Percentiles rank a stretch among this genome's conserved stretches.
These are phyloP conservation scores for Ascochyta lentis DNA, from an alignment of 2,329 filamentous ascomycete genomes.

Conservation along the genomic window DNA sequence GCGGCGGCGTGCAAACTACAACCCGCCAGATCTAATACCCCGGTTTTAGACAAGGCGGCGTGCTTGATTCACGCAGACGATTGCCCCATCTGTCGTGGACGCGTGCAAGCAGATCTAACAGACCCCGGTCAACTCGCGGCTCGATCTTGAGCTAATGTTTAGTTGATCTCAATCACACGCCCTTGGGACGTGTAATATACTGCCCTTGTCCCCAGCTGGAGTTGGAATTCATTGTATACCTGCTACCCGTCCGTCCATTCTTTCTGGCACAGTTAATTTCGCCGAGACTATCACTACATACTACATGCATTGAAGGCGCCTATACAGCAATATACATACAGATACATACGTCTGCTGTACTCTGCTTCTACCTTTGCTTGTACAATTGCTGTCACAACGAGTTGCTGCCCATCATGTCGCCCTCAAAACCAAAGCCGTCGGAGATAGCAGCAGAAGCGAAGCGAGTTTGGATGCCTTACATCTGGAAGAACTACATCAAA, in stretches of 20 bases:
- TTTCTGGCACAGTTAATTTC: slow-evolving; percentile 2
- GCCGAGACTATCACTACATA: slow-evolving; percentile 11
- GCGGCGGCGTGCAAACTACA: slow-evolving; percentile 25
- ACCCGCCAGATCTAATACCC: slow-evolving; percentile 29
- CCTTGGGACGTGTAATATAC: slow-evolving; percentile 38
- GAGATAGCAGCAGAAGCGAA: slow-evolving; percentile 79
- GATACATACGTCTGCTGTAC: slow-evolving; percentile 2
- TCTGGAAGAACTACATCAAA: slow-evolving; percentile 63
- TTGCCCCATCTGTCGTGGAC: slow-evolving; percentile 38
- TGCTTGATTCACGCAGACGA: slow-evolving; percentile 37
- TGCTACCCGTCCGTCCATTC: slow-evolving; percentile 15
- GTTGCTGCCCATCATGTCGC: slow-evolving; percentile 56
- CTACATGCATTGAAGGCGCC: slow-evolving; percentile 15
- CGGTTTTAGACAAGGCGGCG: slow-evolving; percentile 31
- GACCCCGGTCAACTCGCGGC: slow-evolving; percentile 36
- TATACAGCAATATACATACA: slow-evolving; percentile 8
- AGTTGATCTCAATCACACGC: slow-evolving; percentile 40
- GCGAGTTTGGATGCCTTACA: slow-evolving; percentile 69
- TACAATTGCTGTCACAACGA: slow-evolving; percentile 9
- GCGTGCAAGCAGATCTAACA: slow-evolving; percentile 27
- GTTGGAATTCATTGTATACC: slow-evolving; percentile 14
- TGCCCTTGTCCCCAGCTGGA: slow-evolving; percentile 30
- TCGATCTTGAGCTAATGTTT: slow-evolving; percentile 40
- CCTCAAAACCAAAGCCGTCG: slow-evolving; percentile 67
- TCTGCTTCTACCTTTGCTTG: slow-evolving; percentile 1